These are phyloP conservation scores for Boletus patriciae DNA, from an alignment of 768 basidiomycete species.

Conservation along the genomic window DNA sequence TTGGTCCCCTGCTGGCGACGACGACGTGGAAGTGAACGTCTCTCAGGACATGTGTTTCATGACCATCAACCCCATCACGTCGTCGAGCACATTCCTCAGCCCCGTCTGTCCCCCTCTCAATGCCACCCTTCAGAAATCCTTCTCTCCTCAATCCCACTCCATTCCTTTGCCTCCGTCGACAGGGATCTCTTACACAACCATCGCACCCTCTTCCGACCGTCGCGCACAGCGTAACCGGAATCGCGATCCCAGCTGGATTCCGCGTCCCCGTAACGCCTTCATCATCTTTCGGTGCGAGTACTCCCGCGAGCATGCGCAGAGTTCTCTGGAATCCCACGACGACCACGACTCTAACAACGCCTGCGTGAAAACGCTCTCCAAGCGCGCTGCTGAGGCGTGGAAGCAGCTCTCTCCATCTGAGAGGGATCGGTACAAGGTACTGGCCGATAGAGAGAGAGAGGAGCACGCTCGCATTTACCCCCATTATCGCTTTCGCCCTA, in stretches of 20 bases:
- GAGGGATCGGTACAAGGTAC: conserved; percentile 47
- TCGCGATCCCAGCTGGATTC: conserved; percentile 57
- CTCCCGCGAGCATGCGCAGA: conserved; percentile 45
- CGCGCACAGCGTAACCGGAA: conserved; percentile 40
- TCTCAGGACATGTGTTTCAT: conserved; percentile 17
- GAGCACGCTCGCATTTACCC: conserved; percentile 60
- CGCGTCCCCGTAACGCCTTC: conserved; percentile 69
- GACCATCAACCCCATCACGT: conserved; percentile 1
- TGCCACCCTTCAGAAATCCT: neutral
- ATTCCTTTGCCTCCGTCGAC: neutral
- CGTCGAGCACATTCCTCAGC: conserved; percentile 4
- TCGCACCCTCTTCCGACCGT: conserved; percentile 40
- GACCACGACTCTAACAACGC: conserved; percentile 15
- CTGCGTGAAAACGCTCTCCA: conserved; percentile 62
- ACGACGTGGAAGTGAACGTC: conserved; percentile 31
- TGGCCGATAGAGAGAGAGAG: conserved; percentile 56
- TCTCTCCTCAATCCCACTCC: neutral
- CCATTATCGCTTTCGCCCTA: conserved; percentile 62
- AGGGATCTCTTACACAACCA: conserved; percentile 1
- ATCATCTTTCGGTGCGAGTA: conserved; percentile 74
- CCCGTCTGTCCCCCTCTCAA: conserved; percentile 20
- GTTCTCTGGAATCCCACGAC: conserved; percentile 36
- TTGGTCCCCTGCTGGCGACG: conserved; percentile 30
- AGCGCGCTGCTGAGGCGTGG: conserved; percentile 79
- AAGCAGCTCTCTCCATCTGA: conserved; percentile 50